Evolutionary conservation across 768 basidiomycete genomes (phyloP).

Genomic region (Hygrocybe coccinea): DNA sequence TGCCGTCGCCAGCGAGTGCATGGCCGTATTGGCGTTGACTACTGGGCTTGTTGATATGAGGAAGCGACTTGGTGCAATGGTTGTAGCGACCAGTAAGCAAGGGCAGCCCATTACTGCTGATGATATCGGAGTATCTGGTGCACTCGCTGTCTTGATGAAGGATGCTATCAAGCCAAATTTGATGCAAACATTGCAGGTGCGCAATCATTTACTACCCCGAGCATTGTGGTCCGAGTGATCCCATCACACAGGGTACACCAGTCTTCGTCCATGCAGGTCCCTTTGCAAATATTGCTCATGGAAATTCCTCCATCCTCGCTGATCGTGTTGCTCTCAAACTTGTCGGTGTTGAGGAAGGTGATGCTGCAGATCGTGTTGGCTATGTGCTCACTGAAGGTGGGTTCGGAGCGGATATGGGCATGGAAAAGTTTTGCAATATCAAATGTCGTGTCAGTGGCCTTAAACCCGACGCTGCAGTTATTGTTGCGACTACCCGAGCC

Average conservation of each 20-base stretch:
- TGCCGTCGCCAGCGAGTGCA: slow-evolving; percentile 93
- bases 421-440: slow-evolving; percentile 99
- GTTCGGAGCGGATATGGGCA: slow-evolving; percentile 98
- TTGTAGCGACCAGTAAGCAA: slow-evolving; percentile 86
- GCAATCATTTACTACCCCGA: neutral
- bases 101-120: slow-evolving; percentile 94
- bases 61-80: slow-evolving; percentile 90
- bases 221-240: neutral
- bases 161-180: slow-evolving; percentile 98
- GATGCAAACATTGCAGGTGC: slow-evolving; percentile 92
- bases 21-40: slow-evolving; percentile 93
- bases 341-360: slow-evolving; percentile 90
- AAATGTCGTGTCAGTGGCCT: slow-evolving; percentile 94
- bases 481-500: slow-evolving; percentile 96
- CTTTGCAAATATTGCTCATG: slow-evolving; percentile 98
- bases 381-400: slow-evolving; percentile 98
- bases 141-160: slow-evolving; percentile 95
- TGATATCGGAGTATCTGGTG: slow-evolving; percentile 91
- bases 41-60: slow-evolving; percentile 90
- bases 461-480: slow-evolving; percentile 87
- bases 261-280: slow-evolving; percentile 99
- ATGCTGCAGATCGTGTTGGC: slow-evolving; percentile 71
- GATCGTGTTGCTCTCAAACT: slow-evolving; percentile 95
- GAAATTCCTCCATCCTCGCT: slow-evolving; percentile 98
- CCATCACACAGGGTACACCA: slow-evolving; percentile 70